A percentile compares a stretch with the other conserved stretches of the same genome.
Evolutionary conservation across 306 rosid genomes (phyloP).

Genomic region (Albizia julibrissin): DNA sequence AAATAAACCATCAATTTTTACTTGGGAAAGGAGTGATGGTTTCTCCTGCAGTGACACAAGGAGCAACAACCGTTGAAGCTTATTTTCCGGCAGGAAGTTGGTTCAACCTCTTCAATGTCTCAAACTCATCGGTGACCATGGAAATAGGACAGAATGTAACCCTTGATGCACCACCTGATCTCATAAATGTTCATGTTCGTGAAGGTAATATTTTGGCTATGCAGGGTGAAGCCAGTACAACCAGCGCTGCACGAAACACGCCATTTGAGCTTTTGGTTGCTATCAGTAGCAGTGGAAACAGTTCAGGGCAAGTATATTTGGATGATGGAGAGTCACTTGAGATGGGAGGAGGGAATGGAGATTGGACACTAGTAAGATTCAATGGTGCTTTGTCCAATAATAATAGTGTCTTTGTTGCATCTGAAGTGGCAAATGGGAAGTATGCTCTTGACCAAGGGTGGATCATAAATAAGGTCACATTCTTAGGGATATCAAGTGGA

Average conservation of each 20-base stretch:
- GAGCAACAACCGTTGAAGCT: slow-evolving; percentile 61
- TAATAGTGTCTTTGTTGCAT: slow-evolving; percentile 38
- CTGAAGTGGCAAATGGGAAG: slow-evolving; percentile 59
- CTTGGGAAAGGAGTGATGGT: slow-evolving; percentile 73
- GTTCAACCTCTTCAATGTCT: slow-evolving; percentile 80
- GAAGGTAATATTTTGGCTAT: slow-evolving; percentile 80
- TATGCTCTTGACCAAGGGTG: slow-evolving; percentile 62
- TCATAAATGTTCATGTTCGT: slow-evolving; percentile 71
- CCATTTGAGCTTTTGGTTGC: slow-evolving; percentile 68
- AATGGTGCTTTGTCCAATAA: slow-evolving; percentile 20
- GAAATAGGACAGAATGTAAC: slow-evolving; percentile 51
- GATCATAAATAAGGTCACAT: slow-evolving; percentile 63
- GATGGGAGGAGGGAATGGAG: slow-evolving; percentile 53
- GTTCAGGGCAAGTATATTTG: slow-evolving; percentile 73
- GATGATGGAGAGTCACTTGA: slow-evolving; percentile 73
- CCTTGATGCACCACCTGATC: slow-evolving; percentile 70
- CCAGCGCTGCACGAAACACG: slow-evolving; percentile 44
- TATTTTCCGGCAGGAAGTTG: slow-evolving; percentile 83
- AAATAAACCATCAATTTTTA: slow-evolving; percentile 71
- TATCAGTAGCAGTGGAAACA: slow-evolving; percentile 31
- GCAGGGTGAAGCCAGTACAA: slow-evolving; percentile 74
- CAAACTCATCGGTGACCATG: slow-evolving; percentile 50
- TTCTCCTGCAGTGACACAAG: slow-evolving; percentile 70
- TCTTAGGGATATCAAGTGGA: slow-evolving; percentile 59
- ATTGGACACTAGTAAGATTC: slow-evolving; percentile 71